A percentile compares a stretch with the other conserved stretches of the same genome.
Evolutionary conservation across 2,329 filamentous ascomycete species (phyloP).

Genomic region (Alternaria panax): DNA sequence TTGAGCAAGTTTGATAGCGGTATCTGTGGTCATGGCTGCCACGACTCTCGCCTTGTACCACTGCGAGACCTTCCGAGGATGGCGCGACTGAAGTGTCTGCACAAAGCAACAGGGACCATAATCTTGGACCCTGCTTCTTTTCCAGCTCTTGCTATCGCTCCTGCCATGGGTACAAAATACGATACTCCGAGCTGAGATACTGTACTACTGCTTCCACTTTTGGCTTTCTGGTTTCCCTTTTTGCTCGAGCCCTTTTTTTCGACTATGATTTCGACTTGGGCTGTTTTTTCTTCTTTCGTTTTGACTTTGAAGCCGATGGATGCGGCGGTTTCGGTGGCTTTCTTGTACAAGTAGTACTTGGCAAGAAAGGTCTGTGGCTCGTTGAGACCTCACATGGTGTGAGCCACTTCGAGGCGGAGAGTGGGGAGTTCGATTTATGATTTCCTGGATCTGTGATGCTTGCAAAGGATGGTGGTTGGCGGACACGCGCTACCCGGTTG

Average conservation of each 20-base stretch:
- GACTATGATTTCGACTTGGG: neutral
- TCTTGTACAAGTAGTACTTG: constrained; percentile 15
- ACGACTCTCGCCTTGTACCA: neutral
- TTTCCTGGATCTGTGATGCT: no score
- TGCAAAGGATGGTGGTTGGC: no score
- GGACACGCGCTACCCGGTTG: no score
- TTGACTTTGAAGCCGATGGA: constrained; percentile 6
- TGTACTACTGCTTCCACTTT: neutral
- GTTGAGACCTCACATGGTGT: no score
- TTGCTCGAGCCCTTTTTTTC: neutral
- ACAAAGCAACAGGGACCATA: constrained; percentile 5
- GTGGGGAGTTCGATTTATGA: no score
- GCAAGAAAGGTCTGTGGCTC: neutral
- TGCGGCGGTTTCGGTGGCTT: constrained; percentile 9
- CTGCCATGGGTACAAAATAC: constrained; percentile 11
- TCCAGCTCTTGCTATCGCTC: constrained; percentile 3
- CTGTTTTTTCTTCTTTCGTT: constrained; percentile 1
- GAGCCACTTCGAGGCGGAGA: no score
- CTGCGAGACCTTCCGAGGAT: constrained; percentile 7
- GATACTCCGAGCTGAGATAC: constrained; percentile 4
- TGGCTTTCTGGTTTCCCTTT: neutral
- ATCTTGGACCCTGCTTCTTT: neutral
- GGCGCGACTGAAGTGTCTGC: constrained; percentile 8
- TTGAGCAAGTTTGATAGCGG: constrained; percentile 11
- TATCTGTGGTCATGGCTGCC: constrained; percentile 11